Evolutionary conservation across 257 asterid species (phyloP).

Genomic region (Solanum chilense): DNA sequence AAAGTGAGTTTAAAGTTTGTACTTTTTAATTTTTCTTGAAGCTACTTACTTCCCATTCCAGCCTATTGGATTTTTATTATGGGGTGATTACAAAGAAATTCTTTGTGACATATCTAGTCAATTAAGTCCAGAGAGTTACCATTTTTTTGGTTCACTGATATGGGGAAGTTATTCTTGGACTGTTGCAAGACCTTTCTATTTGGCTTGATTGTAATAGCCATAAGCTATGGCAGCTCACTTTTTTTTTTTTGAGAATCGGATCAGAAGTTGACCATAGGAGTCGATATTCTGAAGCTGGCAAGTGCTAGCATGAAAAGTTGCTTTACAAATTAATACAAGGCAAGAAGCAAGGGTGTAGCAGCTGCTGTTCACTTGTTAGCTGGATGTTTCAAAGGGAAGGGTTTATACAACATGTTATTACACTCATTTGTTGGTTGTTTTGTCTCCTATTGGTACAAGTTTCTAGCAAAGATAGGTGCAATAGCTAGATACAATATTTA

Average conservation of each 20-base stretch:
- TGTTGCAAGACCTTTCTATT: background rate
- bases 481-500: background rate
- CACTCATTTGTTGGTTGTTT: background rate
- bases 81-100: background rate
- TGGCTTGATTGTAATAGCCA: background rate
- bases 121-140: background rate
- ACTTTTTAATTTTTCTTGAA: background rate
- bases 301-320: too few species aligned
- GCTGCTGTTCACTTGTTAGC: background rate
- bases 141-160: background rate
- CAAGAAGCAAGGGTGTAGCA: too few species aligned
- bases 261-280: too few species aligned
- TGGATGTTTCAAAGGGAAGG: background rate
- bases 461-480: background rate
- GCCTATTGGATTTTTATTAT: background rate
- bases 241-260: too few species aligned
- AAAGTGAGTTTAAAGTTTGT: background rate
- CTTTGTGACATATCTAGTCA: background rate
- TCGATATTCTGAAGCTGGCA: too few species aligned
- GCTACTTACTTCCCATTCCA: background rate
- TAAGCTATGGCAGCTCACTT: too few species aligned
- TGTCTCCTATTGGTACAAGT: background rate
- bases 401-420: background rate
- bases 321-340: too few species aligned
- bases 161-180: background rate